Evolutionary conservation across 306 rosid species (phyloP).

Genomic region (Lablab purpureus): DNA sequence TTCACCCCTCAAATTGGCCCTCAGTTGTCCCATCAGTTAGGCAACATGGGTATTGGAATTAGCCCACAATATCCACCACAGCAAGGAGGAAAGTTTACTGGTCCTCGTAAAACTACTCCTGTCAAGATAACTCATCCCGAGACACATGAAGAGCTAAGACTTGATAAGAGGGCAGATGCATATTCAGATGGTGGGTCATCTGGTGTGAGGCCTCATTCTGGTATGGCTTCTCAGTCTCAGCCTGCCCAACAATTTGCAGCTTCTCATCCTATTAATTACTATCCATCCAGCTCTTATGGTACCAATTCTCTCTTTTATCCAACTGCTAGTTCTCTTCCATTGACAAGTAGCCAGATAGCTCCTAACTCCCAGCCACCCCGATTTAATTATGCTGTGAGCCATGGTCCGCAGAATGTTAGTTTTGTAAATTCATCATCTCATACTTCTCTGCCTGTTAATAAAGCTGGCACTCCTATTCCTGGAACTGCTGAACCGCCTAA

Average conservation of each 20-base stretch:
- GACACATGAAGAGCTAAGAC: constrained; percentile 82
- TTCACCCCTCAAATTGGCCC: constrained; percentile 71
- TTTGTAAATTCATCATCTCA: constrained; percentile 57
- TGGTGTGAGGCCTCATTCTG: constrained; percentile 64
- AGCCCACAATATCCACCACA: constrained; percentile 72
- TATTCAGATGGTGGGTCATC: constrained; percentile 67
- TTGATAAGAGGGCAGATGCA: constrained; percentile 70
- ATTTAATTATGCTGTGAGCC: constrained; percentile 63
- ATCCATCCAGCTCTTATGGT: constrained; percentile 56
- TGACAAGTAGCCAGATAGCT: constrained; percentile 69
- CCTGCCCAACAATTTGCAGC: constrained; percentile 57
- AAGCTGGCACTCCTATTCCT: constrained; percentile 53
- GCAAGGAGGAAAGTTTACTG: constrained; percentile 76
- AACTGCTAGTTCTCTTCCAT: constrained; percentile 61
- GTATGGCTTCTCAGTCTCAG: constrained; percentile 71
- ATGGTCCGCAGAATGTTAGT: constrained; percentile 63
- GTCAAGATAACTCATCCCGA: constrained; percentile 94
- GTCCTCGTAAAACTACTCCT: constrained; percentile 70
- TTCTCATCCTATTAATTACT: constrained; percentile 60
- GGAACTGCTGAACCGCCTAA: constrained; percentile 55
- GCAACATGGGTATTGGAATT: constrained; percentile 68
- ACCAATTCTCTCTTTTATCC: constrained; percentile 51
- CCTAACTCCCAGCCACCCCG: constrained; percentile 70
- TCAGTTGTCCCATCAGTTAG: constrained; percentile 71
- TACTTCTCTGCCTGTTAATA: constrained; percentile 56